Base-by-base conservation (phyloP, 225 moss, liverwort and hornwort species). In the Pseudoscleropodium purum region DNA sequence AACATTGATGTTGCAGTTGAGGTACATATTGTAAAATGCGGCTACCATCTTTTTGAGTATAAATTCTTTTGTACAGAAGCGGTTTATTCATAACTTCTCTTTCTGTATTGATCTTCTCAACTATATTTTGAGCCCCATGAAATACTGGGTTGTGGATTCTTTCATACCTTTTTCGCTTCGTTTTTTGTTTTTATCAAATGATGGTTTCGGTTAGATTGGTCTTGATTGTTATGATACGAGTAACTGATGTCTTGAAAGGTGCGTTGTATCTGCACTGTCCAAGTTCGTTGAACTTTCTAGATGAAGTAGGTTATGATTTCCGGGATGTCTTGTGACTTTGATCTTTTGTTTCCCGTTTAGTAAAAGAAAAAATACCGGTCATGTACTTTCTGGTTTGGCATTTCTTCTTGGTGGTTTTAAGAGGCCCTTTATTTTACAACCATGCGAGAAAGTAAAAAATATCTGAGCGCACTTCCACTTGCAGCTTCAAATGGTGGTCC, bases 21-120 rank as follows among this genome's bases (percentile, higher is more conserved):
- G 93, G 92, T 93, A 93, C 90, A 93, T 93, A 93, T 82, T 93
- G 93, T 93, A 92, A 78, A 85, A 68, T 92, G 89, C 90, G 93
- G 92, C 89, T 79, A 85, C 85, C 60, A 91, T 66, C 83, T 89
- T 90, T 47, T 81, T 81, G 81, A 92, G 92, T 90, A 85, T 77
- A 86, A 92, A 89, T 92, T 89, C 85, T 52, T 92, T 60, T 93
- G 93, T 92, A 90, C 87, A 93, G n/a, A 61, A 82, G 76, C 75
- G 52, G 84, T 72, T 89, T 61, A 10, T 41, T 77, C 54, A 8
- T 29, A 27, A 41, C 29, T 79, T 54, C 45, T 54, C 56, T 65
- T 43, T 21, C 36, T 78, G 18, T 64, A 18, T 31, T 57, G 52
- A 79, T 75, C 33, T 59, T 80, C 18, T 63, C 31, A 36, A 19